These are phyloP conservation scores for Neovahlkampfia damariscottae DNA, from an alignment of 78 protist genomes.

Conservation along the genomic window DNA sequence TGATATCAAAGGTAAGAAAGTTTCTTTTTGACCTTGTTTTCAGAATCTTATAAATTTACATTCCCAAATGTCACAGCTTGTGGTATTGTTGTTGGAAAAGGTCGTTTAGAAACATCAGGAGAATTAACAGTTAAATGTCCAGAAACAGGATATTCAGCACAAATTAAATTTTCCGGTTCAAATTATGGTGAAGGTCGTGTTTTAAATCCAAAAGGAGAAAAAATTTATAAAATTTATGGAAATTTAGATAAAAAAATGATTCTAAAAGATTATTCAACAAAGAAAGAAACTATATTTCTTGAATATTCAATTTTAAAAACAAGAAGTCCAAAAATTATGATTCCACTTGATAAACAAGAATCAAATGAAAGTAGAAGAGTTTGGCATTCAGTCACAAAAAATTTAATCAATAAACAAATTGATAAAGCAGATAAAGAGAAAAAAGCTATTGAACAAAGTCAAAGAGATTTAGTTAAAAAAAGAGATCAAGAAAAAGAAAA, in stretches of 20 bases:
- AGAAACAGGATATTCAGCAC: background rate
- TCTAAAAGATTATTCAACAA: background rate
- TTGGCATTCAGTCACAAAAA: background rate
- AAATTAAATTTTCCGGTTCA: background rate
- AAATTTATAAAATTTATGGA: background rate
- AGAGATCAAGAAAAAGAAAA: background rate
- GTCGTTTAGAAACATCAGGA: background rate
- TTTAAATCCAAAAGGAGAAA: background rate
- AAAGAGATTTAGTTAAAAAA: background rate
- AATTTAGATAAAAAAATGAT: background rate
- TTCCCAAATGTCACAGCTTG: background rate
- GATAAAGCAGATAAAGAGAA: background rate
- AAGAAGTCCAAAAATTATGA: background rate
- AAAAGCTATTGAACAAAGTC: conserved; percentile 3
- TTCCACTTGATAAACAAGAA: background rate
- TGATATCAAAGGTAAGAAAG: no score
- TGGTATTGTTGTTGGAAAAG: background rate
- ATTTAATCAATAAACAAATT: background rate
- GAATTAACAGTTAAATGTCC: background rate
- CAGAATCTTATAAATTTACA: background rate
- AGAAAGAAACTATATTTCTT: background rate
- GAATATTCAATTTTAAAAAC: background rate
- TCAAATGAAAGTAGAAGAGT: background rate
- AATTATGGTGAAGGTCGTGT: background rate
- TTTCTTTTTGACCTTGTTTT: background rate